Evolutionary conservation across 1,284 basidiomycete genomes (phyloP), one percentile per base, ranked within the genome.

Genomic region (Trametes sp.): DNA sequence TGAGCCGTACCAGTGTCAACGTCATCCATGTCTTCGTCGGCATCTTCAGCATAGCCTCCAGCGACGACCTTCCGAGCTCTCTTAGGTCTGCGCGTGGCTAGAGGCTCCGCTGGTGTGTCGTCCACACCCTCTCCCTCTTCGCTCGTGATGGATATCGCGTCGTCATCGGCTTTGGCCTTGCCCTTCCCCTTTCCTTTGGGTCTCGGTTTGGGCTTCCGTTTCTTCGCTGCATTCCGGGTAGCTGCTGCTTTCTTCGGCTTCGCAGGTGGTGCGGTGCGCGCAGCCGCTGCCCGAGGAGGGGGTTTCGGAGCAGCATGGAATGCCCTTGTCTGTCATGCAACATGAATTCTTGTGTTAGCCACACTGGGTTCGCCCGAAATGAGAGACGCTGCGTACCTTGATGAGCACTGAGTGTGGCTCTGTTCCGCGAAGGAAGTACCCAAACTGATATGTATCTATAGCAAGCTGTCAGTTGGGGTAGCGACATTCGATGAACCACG

Each of bases 371-470:
- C 26, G 50, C 4, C 11, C 31, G 31, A 33, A 5, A 11, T 5
- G 31, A 54, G 9, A 29, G 24, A 29, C 4, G 16, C 6, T 19
- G 63, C n/a, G 21, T 59, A 88, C 91, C 82, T 93, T 93, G 67
- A 89, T 76, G n/a, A 92, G 77, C 9, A 93, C 80, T 1, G 88
- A 84, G 73, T 93, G 90, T 16, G 89, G 84, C 61, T 92, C 90
- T 2, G 84, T 85, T 72, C 86, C 87, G n/a, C 90, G 84, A 66
- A 93, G 80, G 74, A 93, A 93, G 72, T 90, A 93, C 50, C 88
- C 90, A 71, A 93, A 92, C 63, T 93, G 91, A 71, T 93, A 93
- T 0, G 80, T 82, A 63, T 91, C 91, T 93, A 16, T 16, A 7
- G 28, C 8, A 9, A 5, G 7, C 19, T 26, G 14, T 45, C 23